Conservation (phyloP, 176 grass and related monocot species). For the Puya raimondii region DNA sequence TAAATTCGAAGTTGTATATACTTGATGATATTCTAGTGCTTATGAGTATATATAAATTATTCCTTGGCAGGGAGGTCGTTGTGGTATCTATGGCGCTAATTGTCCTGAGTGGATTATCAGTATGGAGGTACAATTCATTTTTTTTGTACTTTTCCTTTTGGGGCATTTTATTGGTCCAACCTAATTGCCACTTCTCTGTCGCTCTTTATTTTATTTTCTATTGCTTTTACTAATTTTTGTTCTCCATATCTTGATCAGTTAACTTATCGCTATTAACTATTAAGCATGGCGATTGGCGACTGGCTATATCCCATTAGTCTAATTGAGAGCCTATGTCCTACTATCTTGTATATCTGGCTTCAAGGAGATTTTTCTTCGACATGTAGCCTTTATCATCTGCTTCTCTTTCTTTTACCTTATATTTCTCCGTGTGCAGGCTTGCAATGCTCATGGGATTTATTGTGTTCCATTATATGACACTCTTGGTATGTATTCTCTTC, state of each 20-base stretch:
- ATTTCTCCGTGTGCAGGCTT: slow-evolving; percentile 46
- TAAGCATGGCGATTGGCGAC: too few relatives aligned
- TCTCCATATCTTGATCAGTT: too few relatives aligned
- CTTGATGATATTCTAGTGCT: slow-evolving; percentile 5
- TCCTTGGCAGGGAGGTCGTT: slow-evolving; percentile 50
- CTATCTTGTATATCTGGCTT: too few relatives aligned
- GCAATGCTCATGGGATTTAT: slow-evolving; percentile 76
- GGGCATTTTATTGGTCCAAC: not conserved
- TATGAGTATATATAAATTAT: not conserved
- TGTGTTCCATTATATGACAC: slow-evolving; percentile 93
- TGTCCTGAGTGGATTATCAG: slow-evolving; percentile 80
- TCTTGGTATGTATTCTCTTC: slow-evolving; percentile 51
- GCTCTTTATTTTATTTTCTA: not conserved
- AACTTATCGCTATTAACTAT: too few relatives aligned
- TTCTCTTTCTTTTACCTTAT: slow-evolving; percentile 11
- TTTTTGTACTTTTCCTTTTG: not conserved
- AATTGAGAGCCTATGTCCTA: too few relatives aligned
- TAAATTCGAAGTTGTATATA: not conserved
- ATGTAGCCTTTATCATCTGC: too few relatives aligned
- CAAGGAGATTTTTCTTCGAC: too few relatives aligned
- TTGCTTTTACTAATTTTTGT: not conserved
- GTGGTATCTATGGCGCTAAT: slow-evolving; percentile 82
- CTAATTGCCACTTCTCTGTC: not conserved
- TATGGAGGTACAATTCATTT: slow-evolving; percentile 48
- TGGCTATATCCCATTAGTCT: too few relatives aligned